These are phyloP conservation scores for Colletotrichum tamarilloi DNA, from an alignment of 2,329 filamentous ascomycete genomes.

Conservation along the genomic window DNA sequence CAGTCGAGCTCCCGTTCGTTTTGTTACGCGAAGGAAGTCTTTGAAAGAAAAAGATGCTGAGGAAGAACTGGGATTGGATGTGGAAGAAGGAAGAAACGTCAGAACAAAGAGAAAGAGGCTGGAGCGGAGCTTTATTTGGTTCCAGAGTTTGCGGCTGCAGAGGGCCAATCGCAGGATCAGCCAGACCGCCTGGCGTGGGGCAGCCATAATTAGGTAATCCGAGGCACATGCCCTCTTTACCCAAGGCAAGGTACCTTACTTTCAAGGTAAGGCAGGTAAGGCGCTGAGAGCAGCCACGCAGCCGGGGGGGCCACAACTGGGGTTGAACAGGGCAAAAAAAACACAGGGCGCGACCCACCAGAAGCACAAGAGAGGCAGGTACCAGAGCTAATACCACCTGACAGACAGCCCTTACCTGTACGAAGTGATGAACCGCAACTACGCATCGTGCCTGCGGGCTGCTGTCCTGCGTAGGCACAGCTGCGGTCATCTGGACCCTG, in stretches of 20 bases:
- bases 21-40: neutral
- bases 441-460: no score
- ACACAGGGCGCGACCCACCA: constrained; percentile 10
- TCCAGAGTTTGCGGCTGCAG: constrained; percentile 30
- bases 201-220: constrained; percentile 17
- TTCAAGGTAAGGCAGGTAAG: neutral
- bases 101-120: constrained; percentile 35
- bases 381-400: neutral
- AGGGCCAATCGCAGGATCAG: constrained; percentile 31
- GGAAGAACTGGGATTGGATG: constrained; percentile 25
- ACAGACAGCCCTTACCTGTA: neutral
- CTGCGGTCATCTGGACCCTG: constrained; percentile 20
- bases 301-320: constrained; percentile 15
- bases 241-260: no score
- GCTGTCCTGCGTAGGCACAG: neutral
- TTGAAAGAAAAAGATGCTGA: constrained; percentile 26
- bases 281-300: neutral
- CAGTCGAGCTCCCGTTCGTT: constrained; percentile 21
- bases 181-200: constrained; percentile 5
- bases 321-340: constrained; percentile 26
- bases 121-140: constrained; percentile 37
- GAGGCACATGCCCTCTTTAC: constrained; percentile 1
- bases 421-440: no score
- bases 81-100: constrained; percentile 34
- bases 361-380: constrained; percentile 24